Percentiles rank a stretch among this genome's conserved stretches.
Conservation (phyloP, 345 rosid species). For the Ceriops tagal region DNA sequence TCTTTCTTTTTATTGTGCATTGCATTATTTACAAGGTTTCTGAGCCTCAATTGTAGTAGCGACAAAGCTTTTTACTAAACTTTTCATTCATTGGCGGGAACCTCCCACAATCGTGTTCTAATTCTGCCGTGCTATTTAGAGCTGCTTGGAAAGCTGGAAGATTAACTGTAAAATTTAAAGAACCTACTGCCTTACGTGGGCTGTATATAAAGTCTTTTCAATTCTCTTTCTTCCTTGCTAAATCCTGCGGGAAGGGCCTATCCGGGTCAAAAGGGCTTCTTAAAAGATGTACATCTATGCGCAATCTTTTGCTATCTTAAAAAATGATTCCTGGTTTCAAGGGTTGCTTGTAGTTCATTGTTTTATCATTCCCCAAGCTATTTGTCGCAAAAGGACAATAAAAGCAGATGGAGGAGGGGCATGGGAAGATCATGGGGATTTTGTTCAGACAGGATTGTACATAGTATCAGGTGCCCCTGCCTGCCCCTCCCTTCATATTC, state of each 20-base stretch:
- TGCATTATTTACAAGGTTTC: no score
- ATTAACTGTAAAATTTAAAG: no score
- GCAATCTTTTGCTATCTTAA: slow-evolving; percentile 21
- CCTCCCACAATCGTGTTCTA: no score
- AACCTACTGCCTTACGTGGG: no score
- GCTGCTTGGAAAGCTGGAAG: no score
- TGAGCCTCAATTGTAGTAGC: no score
- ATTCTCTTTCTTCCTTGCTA: no score
- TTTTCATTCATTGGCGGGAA: no score
- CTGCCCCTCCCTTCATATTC: slow-evolving; percentile 21
- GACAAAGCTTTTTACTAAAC: no score
- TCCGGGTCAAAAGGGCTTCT: slow-evolving; percentile 13
- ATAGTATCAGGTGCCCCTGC: slow-evolving; percentile 31
- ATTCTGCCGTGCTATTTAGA: no score
- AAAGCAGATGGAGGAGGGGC: slow-evolving; percentile 1
- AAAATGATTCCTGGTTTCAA: slow-evolving; percentile 12
- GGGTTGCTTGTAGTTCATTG: slow-evolving; percentile 13
- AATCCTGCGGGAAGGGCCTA: slow-evolving; percentile 1
- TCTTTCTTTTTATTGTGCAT: no score
- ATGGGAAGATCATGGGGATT: slow-evolving; percentile 11
- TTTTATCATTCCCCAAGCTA: neutral
- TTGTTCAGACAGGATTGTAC: slow-evolving; percentile 12
- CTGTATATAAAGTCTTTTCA: no score
- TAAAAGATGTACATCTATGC: slow-evolving; percentile 14
- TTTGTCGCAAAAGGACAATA: slow-evolving; percentile 21